A percentile compares a stretch with the other conserved stretches of the same genome.
Evolutionary conservation across 768 basidiomycete genomes (phyloP).

Genomic region (Suillus weaverae): DNA sequence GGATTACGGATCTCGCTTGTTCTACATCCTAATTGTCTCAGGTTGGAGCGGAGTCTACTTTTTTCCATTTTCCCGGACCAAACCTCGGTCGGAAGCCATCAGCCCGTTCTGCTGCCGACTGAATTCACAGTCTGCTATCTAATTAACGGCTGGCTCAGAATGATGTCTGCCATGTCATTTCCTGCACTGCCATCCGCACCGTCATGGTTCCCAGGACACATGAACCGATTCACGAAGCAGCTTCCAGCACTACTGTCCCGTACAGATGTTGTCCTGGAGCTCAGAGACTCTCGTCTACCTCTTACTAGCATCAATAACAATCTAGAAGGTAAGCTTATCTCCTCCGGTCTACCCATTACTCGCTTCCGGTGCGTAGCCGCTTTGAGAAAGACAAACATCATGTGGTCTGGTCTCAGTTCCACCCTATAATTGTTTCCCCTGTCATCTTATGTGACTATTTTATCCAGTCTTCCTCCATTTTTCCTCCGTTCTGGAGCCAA

Average conservation of each 20-base stretch:
- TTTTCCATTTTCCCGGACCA: not conserved
- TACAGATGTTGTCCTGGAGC: conserved; percentile 91
- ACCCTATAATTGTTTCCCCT: not conserved
- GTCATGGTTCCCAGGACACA: conserved; percentile 97
- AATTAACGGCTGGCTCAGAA: conserved; percentile 11
- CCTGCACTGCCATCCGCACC: conserved; percentile 66
- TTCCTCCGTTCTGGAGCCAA: conserved; percentile 14
- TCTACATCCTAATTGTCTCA: not conserved
- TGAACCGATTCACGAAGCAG: conserved; percentile 81
- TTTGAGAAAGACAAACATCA: not conserved
- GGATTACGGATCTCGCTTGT: not conserved
- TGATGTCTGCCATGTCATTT: conserved; percentile 38
- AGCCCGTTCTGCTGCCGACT: not conserved
- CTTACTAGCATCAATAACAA: conserved; percentile 91
- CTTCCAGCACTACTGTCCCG: conserved; percentile 75
- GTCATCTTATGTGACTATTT: not conserved
- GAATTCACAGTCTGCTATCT: not conserved
- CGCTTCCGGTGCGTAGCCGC: conserved; percentile 21
- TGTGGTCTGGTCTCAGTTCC: not conserved
- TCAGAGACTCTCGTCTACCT: conserved; percentile 89
- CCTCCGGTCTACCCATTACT: conserved; percentile 21
- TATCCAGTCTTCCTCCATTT: conserved; percentile 11
- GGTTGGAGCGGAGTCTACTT: not conserved
- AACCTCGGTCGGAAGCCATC: not conserved
- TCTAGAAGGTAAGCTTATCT: conserved; percentile 67